phyloP scores from a whole-genome alignment of 2,329 filamentous ascomycete genomes.

The Cryphonectria carpinicola region DNA sequence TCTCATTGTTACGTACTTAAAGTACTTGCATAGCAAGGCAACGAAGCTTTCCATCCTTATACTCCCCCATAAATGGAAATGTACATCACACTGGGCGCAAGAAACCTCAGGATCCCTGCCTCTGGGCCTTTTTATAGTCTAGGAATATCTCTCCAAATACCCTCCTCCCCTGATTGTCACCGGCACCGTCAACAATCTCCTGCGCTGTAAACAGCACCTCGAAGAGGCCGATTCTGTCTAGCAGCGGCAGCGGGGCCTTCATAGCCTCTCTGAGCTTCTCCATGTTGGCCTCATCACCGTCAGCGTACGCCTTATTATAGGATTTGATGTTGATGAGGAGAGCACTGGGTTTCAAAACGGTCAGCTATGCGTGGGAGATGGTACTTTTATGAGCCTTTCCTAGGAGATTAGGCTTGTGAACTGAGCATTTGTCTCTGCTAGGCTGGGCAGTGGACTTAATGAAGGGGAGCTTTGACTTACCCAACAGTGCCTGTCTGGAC shows the following conservation, averaged over 20 bases:
- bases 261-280: slow-evolving; percentile 32
- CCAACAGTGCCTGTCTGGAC: slow-evolving; percentile 38
- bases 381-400: too few relatives aligned
- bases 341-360: slow-evolving; percentile 26
- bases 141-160: slow-evolving; percentile 33
- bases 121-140: slow-evolving; percentile 30
- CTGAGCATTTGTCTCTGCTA: not conserved
- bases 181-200: slow-evolving; percentile 32
- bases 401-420: not conserved
- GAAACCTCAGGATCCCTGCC: not conserved
- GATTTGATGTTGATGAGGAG: slow-evolving; percentile 35
- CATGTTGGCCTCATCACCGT: slow-evolving; percentile 30
- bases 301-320: slow-evolving; percentile 34
- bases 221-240: slow-evolving; percentile 35
- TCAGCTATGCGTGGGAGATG: not conserved
- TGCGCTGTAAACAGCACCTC: slow-evolving; percentile 34
- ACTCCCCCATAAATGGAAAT: not conserved
- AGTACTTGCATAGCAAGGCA: too few relatives aligned
- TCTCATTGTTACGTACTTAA: not conserved
- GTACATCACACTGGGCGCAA: not conserved
- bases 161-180: slow-evolving; percentile 34
- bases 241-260: slow-evolving; percentile 32
- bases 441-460: not conserved
- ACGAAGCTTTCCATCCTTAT: not conserved
- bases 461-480: slow-evolving; percentile 24